A percentile compares a stretch with the other conserved stretches of the same genome.
These are phyloP conservation scores for Leccinum ochraceum DNA, from an alignment of 768 basidiomycete genomes.

Conservation along the genomic window DNA sequence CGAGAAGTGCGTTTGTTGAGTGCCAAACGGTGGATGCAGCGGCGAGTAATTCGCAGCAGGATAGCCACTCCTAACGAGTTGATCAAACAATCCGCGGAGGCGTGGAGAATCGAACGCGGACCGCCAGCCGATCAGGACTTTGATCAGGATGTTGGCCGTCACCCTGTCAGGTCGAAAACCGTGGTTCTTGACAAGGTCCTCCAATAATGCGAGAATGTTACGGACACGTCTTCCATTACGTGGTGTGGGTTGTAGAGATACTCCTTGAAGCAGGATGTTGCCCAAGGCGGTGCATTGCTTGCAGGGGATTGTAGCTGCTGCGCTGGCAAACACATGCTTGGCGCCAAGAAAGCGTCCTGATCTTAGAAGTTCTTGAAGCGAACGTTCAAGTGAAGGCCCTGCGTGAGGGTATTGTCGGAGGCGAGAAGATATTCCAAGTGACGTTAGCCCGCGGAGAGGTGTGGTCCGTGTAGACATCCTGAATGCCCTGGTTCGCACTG, in stretches of 20 bases:
- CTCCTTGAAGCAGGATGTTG: conserved; percentile 57
- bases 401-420: conserved; percentile 8
- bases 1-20: conserved; percentile 22
- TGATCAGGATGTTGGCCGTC: conserved; percentile 70
- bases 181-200: conserved; percentile 42
- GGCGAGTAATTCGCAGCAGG: conserved; percentile 38
- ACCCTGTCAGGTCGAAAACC: conserved; percentile 64
- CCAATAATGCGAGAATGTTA: conserved; percentile 40
- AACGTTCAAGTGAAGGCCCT: conserved; percentile 15
- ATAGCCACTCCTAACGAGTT: conserved; percentile 60
- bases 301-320: conserved; percentile 30
- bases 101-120: conserved; percentile 41
- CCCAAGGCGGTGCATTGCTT: conserved; percentile 46
- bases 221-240: conserved; percentile 49
- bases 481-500: conserved; percentile 12
- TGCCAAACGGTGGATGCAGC: conserved; percentile 47
- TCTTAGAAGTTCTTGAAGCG: conserved; percentile 27
- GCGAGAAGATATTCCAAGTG: conserved; percentile 21
- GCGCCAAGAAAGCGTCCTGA: conserved; percentile 46
- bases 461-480: conserved; percentile 4
- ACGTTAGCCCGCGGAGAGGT: conserved; percentile 8
- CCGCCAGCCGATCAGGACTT: conserved; percentile 57
- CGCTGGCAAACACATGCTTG: conserved; percentile 39
- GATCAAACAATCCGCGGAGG: conserved; percentile 63
- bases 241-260: conserved; percentile 32